phyloP scores from a whole-genome alignment of 495 filamentous ascomycete genomes.

The Glonium stellatum region DNA sequence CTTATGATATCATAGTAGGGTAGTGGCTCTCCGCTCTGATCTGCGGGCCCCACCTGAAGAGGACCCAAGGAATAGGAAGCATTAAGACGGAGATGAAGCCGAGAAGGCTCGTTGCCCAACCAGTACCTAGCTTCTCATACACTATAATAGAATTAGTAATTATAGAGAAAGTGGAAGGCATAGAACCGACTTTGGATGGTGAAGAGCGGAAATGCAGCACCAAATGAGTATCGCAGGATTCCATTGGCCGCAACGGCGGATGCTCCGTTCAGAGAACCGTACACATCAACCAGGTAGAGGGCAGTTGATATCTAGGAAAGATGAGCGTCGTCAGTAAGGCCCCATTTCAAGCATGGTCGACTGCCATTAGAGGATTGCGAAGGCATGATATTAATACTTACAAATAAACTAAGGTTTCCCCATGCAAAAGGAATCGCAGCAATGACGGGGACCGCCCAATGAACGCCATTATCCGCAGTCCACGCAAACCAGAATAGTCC shows the following conservation, averaged over 20 bases:
- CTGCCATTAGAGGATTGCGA: too few species aligned
- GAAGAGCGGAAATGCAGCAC: slow-evolving; percentile 58
- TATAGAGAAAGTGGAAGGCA: background rate
- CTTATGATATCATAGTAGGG: background rate
- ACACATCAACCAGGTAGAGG: slow-evolving; percentile 53
- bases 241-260: slow-evolving; percentile 58
- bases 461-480: slow-evolving; percentile 34
- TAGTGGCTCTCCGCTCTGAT: slow-evolving; percentile 31
- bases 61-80: slow-evolving; percentile 39
- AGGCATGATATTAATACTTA: slow-evolving; percentile 21
- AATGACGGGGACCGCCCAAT: slow-evolving; percentile 43
- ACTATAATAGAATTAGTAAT: slow-evolving; percentile 15
- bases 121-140: slow-evolving; percentile 37
- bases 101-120: slow-evolving; percentile 41
- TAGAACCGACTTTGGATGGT: slow-evolving; percentile 37
- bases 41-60: slow-evolving; percentile 36
- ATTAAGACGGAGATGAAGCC: slow-evolving; percentile 39
- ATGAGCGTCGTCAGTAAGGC: background rate
- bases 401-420: slow-evolving; percentile 57
- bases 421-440: slow-evolving; percentile 59
- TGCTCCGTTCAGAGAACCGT: slow-evolving; percentile 51
- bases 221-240: slow-evolving; percentile 54
- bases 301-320: slow-evolving; percentile 35
- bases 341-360: background rate
- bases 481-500: slow-evolving; percentile 46